Percentiles rank a stretch among this genome's conserved stretches.
Conservation (phyloP, 352 stramenopile species). For the Phytophthora fragariae region DNA sequence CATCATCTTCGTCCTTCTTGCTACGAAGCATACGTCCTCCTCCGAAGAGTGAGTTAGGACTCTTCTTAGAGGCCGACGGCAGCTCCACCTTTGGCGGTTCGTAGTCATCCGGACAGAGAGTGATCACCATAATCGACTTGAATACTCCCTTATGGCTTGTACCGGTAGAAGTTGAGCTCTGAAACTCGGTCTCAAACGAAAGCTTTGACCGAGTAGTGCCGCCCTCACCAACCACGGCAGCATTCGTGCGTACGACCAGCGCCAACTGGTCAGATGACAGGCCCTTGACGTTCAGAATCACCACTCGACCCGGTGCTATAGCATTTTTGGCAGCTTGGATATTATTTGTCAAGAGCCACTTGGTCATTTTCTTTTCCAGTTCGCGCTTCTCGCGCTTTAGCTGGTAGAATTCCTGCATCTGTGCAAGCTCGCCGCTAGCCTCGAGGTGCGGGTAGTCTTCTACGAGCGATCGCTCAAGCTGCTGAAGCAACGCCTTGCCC, state of each 20-base stretch:
- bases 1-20: slow-evolving; percentile 62
- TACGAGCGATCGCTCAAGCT: slow-evolving; percentile 53
- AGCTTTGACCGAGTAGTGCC: slow-evolving; percentile 47
- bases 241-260: slow-evolving; percentile 67
- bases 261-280: slow-evolving; percentile 65
- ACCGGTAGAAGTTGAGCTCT: slow-evolving; percentile 23
- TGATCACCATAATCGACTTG: slow-evolving; percentile 79
- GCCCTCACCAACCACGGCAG: slow-evolving; percentile 32
- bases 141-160: slow-evolving; percentile 52
- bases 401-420: slow-evolving; percentile 75
- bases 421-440: slow-evolving; percentile 58
- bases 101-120: slow-evolving; percentile 74
- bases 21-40: slow-evolving; percentile 55
- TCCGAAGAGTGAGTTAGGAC: slow-evolving; percentile 23
- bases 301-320: slow-evolving; percentile 67
- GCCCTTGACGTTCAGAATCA: slow-evolving; percentile 74
- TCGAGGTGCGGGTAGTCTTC: slow-evolving; percentile 77
- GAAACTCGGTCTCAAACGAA: slow-evolving; percentile 50
- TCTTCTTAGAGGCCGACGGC: slow-evolving; percentile 27
- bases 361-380: slow-evolving; percentile 76
- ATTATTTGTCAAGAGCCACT: slow-evolving; percentile 76
- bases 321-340: slow-evolving; percentile 66
- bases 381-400: slow-evolving; percentile 76
- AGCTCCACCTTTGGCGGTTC: slow-evolving; percentile 50
- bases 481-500: slow-evolving; percentile 57